phyloP scores from a whole-genome alignment of 441 rosid genomes.

The Erysimum pusillum region DNA sequence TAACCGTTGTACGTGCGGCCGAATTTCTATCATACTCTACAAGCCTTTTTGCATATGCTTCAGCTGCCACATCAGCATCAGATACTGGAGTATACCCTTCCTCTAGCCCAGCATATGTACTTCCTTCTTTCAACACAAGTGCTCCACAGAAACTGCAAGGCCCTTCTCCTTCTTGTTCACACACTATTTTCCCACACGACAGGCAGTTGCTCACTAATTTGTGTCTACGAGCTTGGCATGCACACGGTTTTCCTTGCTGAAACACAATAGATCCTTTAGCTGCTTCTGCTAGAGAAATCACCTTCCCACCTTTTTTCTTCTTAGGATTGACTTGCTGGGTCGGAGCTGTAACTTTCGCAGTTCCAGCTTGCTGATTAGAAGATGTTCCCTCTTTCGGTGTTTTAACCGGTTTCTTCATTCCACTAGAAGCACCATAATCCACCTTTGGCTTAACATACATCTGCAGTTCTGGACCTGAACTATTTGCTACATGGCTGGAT shows the following conservation, averaged over 20 bases:
- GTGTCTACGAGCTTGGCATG: conserved; percentile 89
- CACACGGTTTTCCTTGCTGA: conserved; percentile 91
- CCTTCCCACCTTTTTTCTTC: conserved; percentile 90
- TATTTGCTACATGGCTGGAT: conserved; percentile 45
- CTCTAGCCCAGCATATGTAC: conserved; percentile 89
- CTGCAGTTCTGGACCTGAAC: conserved; percentile 63
- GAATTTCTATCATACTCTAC: conserved; percentile 90
- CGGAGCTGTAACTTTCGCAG: conserved; percentile 36
- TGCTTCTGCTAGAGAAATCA: conserved; percentile 88
- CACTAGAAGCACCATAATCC: conserved; percentile 54
- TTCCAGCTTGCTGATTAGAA: conserved; percentile 50
- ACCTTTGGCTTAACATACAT: conserved; percentile 82
- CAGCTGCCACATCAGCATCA: conserved; percentile 85
- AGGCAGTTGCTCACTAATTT: conserved; percentile 87
- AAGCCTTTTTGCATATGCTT: conserved; percentile 90
- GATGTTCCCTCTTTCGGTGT: conserved; percentile 53
- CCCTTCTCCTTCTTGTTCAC: conserved; percentile 97
- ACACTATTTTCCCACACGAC: conserved; percentile 94
- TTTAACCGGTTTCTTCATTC: conserved; percentile 57
- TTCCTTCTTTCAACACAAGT: conserved; percentile 88
- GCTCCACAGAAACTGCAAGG: conserved; percentile 90
- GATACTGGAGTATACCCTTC: conserved; percentile 66
- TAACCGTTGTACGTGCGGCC: conserved; percentile 93
- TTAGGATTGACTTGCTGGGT: conserved; percentile 55
- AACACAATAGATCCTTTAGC: conserved; percentile 91